Percentiles rank a stretch among this genome's conserved stretches.
phyloP scores from a whole-genome alignment of 2,329 filamentous ascomycete genomes.

The Pseudopithomyces chartarum region DNA sequence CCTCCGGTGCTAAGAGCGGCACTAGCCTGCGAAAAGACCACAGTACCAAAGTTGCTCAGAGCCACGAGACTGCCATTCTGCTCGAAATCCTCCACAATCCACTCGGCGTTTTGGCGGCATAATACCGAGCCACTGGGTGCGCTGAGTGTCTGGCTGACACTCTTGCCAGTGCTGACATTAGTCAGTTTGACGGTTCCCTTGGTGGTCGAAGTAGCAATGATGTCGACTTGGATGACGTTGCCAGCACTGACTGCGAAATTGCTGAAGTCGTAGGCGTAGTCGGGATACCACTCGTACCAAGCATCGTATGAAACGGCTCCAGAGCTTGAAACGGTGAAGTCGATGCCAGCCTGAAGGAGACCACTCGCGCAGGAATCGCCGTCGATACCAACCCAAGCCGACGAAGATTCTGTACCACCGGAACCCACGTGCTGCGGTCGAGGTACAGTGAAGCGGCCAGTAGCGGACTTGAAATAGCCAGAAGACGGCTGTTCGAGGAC shows the following conservation, averaged over 20 bases:
- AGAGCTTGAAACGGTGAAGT: conserved; percentile 53
- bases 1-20: conserved; percentile 35
- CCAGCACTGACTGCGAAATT: conserved; percentile 53
- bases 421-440: conserved; percentile 49
- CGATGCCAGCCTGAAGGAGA: conserved; percentile 63
- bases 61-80: conserved; percentile 46
- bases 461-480: conserved; percentile 57
- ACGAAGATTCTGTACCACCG: conserved; percentile 34
- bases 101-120: conserved; percentile 59
- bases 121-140: background rate
- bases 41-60: conserved; percentile 54
- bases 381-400: conserved; percentile 66
- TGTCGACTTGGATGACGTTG: conserved; percentile 51
- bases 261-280: conserved; percentile 59
- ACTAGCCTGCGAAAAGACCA: conserved; percentile 51
- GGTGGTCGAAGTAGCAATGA: conserved; percentile 47
- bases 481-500: conserved; percentile 52
- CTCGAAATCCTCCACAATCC: conserved; percentile 65
- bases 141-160: conserved; percentile 56
- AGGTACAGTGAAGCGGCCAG: conserved; percentile 60
- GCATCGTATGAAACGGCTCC: conserved; percentile 54
- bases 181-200: conserved; percentile 55
- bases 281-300: conserved; percentile 68
- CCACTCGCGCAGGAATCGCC: conserved; percentile 60
- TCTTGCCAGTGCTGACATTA: conserved; percentile 59